A percentile compares a stretch with the other conserved stretches of the same genome.
Evolutionary conservation across 2,329 filamentous ascomycete genomes (phyloP).

Genomic region (Cladosporium velox): DNA sequence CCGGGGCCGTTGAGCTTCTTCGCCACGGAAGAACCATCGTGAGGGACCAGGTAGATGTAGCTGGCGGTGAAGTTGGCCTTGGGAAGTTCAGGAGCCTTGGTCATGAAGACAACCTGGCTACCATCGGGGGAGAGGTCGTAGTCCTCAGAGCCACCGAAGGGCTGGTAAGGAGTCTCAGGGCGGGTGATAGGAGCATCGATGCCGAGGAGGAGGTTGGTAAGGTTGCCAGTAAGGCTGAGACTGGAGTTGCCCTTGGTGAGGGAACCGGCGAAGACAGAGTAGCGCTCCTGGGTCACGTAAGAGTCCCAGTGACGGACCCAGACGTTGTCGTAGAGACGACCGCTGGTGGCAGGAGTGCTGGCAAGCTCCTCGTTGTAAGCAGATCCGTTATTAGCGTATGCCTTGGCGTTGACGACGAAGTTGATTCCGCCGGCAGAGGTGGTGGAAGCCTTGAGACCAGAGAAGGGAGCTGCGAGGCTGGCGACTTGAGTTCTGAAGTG

Average conservation of each 20-base stretch:
- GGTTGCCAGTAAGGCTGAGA: slow-evolving; percentile 25
- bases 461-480: slow-evolving; percentile 38
- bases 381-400: slow-evolving; percentile 35
- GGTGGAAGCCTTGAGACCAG: slow-evolving; percentile 40
- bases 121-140: slow-evolving; percentile 32
- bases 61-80: slow-evolving; percentile 31
- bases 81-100: slow-evolving; percentile 30
- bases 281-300: slow-evolving; percentile 52
- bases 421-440: slow-evolving; percentile 33
- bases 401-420: slow-evolving; percentile 31
- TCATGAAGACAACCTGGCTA: slow-evolving; percentile 30
- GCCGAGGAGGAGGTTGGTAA: slow-evolving; percentile 29
- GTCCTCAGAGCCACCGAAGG: slow-evolving; percentile 27
- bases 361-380: slow-evolving; percentile 53
- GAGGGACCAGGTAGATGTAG: slow-evolving; percentile 32
- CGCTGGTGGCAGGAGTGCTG: slow-evolving; percentile 47
- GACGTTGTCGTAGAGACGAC: slow-evolving; percentile 52
- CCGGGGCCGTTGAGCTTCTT: slow-evolving; percentile 30
- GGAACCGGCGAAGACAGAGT: slow-evolving; percentile 52
- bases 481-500: slow-evolving; percentile 32
- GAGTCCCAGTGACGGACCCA: slow-evolving; percentile 58
- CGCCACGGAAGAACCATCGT: slow-evolving; percentile 31
- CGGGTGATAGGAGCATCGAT: slow-evolving; percentile 30
- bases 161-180: slow-evolving; percentile 30
- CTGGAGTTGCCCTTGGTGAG: slow-evolving; percentile 31